Conservation (phyloP, 2,329 filamentous ascomycete genomes). For the Trichoderma atrobrunneum region DNA sequence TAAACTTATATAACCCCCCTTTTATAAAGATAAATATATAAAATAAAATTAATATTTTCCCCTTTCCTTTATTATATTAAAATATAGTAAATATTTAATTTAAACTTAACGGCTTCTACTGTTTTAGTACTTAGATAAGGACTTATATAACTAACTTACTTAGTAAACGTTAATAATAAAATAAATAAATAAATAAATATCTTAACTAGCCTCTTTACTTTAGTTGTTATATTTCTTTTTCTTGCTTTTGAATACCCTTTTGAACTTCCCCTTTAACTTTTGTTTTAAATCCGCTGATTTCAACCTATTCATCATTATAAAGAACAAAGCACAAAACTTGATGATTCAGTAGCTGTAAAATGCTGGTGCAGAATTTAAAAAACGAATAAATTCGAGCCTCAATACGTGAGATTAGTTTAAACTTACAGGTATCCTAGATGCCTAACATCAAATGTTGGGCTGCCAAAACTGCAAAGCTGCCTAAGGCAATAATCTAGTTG, state of each 20-base stretch:
- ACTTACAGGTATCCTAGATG: background rate
- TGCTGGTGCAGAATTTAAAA: background rate
- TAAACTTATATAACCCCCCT: too few species aligned
- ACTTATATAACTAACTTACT: too few species aligned
- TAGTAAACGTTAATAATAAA: too few species aligned
- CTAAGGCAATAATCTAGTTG: background rate
- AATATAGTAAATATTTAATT: too few species aligned
- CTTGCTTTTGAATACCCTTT: background rate
- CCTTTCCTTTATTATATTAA: too few species aligned
- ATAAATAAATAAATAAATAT: too few species aligned
- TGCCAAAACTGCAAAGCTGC: background rate
- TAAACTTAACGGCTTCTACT: too few species aligned
- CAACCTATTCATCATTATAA: background rate
- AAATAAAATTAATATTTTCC: too few species aligned
- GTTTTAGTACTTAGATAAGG: too few species aligned
- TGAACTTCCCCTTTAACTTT: background rate
- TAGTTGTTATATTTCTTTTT: background rate
- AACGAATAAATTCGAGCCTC: background rate
- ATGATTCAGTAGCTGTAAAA: background rate
- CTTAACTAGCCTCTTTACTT: background rate
- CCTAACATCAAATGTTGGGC: background rate
- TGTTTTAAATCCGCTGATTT: background rate
- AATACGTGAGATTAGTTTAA: background rate
- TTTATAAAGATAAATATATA: too few species aligned
- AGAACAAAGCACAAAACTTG: background rate